Evolutionary conservation across 2,329 filamentous ascomycete species (phyloP), one percentile per base, ranked within the genome.

Genomic region (Rhinocladiella similis): DNA sequence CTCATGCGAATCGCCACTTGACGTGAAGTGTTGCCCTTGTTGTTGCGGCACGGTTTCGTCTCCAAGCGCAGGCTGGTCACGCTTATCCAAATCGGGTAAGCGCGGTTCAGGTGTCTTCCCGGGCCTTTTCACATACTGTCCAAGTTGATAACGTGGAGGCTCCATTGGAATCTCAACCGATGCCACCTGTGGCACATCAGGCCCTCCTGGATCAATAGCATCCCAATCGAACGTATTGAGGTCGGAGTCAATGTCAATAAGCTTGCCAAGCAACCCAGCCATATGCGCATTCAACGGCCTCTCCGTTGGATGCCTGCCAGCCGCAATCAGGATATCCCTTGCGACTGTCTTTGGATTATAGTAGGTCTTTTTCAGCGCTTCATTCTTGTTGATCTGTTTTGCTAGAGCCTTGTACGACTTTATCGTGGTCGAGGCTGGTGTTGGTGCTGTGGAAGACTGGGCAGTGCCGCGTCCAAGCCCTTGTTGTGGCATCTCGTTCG

Each of bases 301-400:
- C 68, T 85, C 81, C 9, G 78, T 78, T 0, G 85, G 84, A 66
- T 88, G 84, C 55, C 80, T 79, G 14, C 83, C 83, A 12, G 83
- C 77, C 14, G 83, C 81, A 48, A 87, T 78, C 10, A 88, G 72
- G 5, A 89, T 77, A 66, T 87, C 84, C 49, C 83, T 73, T 3
- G 84, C 85, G 57, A 88, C 85, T 0, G 83, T 87, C 43, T 78
- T 76, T 1, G 80, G 77, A 64, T 87, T 78, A 65, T 88, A 88
- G 14, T 70, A 75, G 5, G 75, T 75, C 57, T 80, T 80, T 22
- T 75, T 56, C 4, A 72, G 57, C 3, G 72, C 71, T 48, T 77
- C 69, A 20, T 61, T 59, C 48, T 65, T 63, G 2, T 72, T 66
- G 14, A 85, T 65, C 0, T 73, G 72, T 59, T 79, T 72, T 3